Conservation (phyloP, 2,329 filamentous ascomycete genomes). For the Lizonia empirigonia region DNA sequence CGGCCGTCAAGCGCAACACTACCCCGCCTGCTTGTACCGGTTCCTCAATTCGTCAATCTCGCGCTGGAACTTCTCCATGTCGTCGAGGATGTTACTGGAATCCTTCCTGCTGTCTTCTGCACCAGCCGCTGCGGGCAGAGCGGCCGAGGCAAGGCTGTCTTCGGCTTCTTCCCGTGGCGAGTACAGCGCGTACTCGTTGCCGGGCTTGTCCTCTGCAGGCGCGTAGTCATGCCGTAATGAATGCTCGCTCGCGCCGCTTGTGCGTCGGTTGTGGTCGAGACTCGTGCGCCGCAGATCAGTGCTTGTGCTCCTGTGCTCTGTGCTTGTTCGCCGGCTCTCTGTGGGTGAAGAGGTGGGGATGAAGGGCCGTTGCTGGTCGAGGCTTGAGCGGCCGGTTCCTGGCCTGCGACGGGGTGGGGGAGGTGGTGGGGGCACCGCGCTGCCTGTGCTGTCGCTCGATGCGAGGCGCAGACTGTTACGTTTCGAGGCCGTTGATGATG, state of each 20-base stretch:
- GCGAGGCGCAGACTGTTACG: constrained; percentile 32
- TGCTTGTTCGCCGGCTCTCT: constrained; percentile 38
- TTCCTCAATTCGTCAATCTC: constrained; percentile 48
- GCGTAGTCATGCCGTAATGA: constrained; percentile 37
- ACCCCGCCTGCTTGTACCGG: constrained; percentile 30
- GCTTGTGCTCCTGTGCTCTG: constrained; percentile 27
- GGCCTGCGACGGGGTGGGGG: constrained; percentile 40
- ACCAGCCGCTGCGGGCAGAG: not conserved
- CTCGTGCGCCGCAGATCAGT: constrained; percentile 31
- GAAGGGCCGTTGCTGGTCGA: constrained; percentile 39
- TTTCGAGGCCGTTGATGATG: constrained; percentile 36
- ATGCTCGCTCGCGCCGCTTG: constrained; percentile 42
- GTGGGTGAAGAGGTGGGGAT: constrained; percentile 28
- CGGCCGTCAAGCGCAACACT: not conserved
- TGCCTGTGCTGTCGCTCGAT: constrained; percentile 32
- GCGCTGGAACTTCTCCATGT: constrained; percentile 48
- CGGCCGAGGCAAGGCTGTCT: constrained; percentile 21
- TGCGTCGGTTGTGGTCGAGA: constrained; percentile 38
- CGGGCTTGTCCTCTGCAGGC: constrained; percentile 21
- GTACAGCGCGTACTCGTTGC: constrained; percentile 33
- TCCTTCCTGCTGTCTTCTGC: constrained; percentile 18
- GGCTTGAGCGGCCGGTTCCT: constrained; percentile 40
- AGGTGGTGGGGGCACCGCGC: constrained; percentile 36
- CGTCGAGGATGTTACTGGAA: constrained; percentile 42
- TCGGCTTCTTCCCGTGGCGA: constrained; percentile 37